Conservation (phyloP, 2,329 filamentous ascomycete species). For the Penicillium sp. region DNA sequence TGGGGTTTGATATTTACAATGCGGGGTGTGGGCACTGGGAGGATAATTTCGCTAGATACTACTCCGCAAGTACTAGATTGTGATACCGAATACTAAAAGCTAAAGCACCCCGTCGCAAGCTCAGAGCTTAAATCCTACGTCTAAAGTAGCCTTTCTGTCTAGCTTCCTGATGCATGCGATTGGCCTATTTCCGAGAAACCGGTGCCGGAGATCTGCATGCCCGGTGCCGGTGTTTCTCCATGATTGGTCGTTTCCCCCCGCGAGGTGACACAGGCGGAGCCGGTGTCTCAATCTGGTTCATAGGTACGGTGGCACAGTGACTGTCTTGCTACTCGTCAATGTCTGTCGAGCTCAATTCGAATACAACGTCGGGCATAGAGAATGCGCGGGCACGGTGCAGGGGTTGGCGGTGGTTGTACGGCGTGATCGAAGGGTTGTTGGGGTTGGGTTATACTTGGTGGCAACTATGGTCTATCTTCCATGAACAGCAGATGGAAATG, state of each 20-base stretch:
- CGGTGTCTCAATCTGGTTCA: constrained; percentile 8
- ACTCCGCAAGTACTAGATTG: neutral
- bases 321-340: constrained; percentile 30
- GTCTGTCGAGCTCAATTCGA: constrained; percentile 24
- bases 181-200: neutral
- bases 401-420: neutral
- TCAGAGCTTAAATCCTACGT: neutral
- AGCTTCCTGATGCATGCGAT: neutral
- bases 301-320: constrained; percentile 15
- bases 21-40: neutral
- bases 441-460: neutral
- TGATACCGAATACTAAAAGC: neutral
- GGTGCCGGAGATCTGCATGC: constrained; percentile 9
- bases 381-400: constrained; percentile 17
- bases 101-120: neutral
- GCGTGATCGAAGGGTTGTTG: neutral
- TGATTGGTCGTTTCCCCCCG: no score
- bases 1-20: neutral
- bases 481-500: no score
- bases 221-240: no score
- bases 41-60: neutral
- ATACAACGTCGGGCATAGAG: constrained; percentile 12
- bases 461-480: neutral
- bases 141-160: neutral
- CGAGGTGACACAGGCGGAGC: neutral